A percentile compares a stretch with the other conserved stretches of the same genome.
These are phyloP conservation scores for Yamadazyma insecticola DNA, from an alignment of 805 yeast genomes.

Conservation along the genomic window DNA sequence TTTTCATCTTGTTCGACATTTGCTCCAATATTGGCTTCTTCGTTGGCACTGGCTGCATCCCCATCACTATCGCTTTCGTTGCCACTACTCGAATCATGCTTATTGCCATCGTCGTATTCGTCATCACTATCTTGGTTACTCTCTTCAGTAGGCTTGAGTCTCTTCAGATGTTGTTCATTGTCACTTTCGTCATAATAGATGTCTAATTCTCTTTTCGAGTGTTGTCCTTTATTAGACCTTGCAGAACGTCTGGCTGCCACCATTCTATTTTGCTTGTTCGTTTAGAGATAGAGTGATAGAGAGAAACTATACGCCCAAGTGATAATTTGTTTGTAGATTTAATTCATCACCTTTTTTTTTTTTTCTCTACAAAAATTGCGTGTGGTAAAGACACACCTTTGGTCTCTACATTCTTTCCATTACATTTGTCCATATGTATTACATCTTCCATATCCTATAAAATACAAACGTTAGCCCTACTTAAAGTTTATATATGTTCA, in stretches of 20 bases:
- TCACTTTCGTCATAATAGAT: not conserved
- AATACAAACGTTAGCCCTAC: too few relatives aligned
- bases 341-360: too few relatives aligned
- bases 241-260: conserved; percentile 30
- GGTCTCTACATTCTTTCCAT: too few relatives aligned
- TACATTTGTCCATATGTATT: too few relatives aligned
- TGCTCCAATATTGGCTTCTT: conserved; percentile 1
- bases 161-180: not conserved
- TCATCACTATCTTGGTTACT: conserved; percentile 9
- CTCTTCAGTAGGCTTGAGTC: conserved; percentile 4
- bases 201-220: conserved; percentile 19
- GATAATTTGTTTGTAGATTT: too few relatives aligned
- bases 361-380: too few relatives aligned
- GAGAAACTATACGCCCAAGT: too few relatives aligned
- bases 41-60: too few relatives aligned
- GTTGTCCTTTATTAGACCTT: conserved; percentile 38
- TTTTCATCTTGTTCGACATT: conserved; percentile 12
- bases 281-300: not conserved
- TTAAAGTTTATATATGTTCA: too few relatives aligned
- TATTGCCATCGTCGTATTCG: conserved; percentile 1
- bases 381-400: too few relatives aligned
- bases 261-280: too few relatives aligned
- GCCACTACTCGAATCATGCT: conserved; percentile 3
- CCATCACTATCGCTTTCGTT: not conserved
- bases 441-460: too few relatives aligned